Conservation (phyloP, 2,329 filamentous ascomycete genomes). For the Apiospora phragmitis region DNA sequence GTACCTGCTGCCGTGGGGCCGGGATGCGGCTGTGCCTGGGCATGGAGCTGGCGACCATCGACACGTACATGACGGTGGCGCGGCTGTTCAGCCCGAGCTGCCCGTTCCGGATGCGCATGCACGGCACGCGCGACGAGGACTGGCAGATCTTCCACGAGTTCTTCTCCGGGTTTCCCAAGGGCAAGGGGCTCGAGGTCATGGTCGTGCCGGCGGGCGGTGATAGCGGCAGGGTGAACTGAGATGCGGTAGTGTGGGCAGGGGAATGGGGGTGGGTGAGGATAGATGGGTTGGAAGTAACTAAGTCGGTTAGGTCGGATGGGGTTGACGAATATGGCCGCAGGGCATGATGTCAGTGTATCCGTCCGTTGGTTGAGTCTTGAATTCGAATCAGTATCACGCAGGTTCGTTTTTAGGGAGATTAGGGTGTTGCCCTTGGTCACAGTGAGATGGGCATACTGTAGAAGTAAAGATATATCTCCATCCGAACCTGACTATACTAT, state of each 20-base stretch:
- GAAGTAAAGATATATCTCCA: background rate
- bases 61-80: constrained; percentile 23
- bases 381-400: background rate
- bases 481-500: too few species aligned
- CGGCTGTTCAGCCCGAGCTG: constrained; percentile 22
- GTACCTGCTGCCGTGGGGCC: constrained; percentile 25
- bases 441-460: background rate
- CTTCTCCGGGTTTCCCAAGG: constrained; percentile 23
- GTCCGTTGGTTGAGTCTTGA: background rate
- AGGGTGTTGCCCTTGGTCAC: too few species aligned
- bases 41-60: constrained; percentile 25
- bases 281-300: background rate
- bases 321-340: background rate
- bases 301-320: background rate
- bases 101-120: constrained; percentile 20
- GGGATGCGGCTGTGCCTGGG: constrained; percentile 22
- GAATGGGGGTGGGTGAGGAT: background rate
- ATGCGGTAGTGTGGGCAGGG: background rate
- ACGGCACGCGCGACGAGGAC: constrained; percentile 21
- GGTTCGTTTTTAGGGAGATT: background rate
- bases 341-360: background rate
- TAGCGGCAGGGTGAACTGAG: background rate
- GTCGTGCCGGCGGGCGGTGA: constrained; percentile 3
- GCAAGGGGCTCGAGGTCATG: constrained; percentile 21
- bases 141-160: constrained; percentile 25